A percentile compares a stretch with the other conserved stretches of the same genome.
phyloP scores from a whole-genome alignment of 495 filamentous ascomycete species.

The Daldinia childiae region DNA sequence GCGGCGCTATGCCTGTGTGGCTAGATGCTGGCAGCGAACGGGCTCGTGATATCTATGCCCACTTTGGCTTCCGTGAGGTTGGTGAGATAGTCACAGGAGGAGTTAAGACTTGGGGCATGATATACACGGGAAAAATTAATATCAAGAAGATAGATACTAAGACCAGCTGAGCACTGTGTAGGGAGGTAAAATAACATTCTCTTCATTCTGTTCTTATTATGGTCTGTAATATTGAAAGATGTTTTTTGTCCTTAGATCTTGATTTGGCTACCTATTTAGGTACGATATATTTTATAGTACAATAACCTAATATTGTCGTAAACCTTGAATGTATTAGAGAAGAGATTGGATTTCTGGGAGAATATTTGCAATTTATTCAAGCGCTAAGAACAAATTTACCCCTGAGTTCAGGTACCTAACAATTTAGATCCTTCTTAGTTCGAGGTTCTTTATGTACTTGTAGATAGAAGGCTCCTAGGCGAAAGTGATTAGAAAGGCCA shows the following conservation, averaged over 20 bases:
- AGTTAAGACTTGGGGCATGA: conserved; percentile 34
- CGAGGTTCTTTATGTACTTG: background rate
- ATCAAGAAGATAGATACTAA: background rate
- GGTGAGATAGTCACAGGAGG: conserved; percentile 9
- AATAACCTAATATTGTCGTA: background rate
- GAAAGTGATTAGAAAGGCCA: background rate
- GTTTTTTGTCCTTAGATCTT: too few species aligned
- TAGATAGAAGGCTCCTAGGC: background rate
- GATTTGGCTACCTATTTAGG: too few species aligned
- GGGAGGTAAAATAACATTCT: too few species aligned
- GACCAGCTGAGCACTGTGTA: background rate
- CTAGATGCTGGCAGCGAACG: conserved; percentile 25
- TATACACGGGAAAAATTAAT: conserved; percentile 30
- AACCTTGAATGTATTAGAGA: background rate
- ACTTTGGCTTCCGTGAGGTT: conserved; percentile 25
- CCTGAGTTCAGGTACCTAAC: background rate
- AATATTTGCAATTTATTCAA: background rate
- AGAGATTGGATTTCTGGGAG: background rate
- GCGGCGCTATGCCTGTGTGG: conserved; percentile 31
- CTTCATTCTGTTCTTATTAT: too few species aligned
- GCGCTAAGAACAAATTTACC: background rate
- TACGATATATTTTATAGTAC: background rate
- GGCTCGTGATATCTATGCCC: conserved; percentile 21
- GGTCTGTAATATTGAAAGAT: too few species aligned
- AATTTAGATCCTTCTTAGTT: too few species aligned